phyloP scores from a whole-genome alignment of 352 stramenopile genomes.

The Blastocystis sp. region DNA sequence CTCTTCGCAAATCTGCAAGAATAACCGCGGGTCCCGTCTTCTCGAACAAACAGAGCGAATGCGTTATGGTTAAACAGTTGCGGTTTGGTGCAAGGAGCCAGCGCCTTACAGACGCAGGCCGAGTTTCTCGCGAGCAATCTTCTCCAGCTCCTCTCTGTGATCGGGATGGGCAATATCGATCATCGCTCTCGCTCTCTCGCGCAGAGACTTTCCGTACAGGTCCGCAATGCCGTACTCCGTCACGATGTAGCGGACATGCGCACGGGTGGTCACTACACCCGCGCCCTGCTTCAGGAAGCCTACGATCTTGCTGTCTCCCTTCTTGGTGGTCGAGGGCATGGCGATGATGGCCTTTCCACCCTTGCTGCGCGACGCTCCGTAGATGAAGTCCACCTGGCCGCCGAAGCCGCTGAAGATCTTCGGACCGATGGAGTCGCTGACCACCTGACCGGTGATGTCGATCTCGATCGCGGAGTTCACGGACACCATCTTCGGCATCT shows the following conservation, averaged over 20 bases:
- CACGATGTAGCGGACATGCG: slow-evolving; percentile 74
- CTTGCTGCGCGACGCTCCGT: slow-evolving; percentile 71
- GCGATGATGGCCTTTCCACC: slow-evolving; percentile 74
- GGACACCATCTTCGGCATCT: slow-evolving; percentile 74
- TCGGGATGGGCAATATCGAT: slow-evolving; percentile 74
- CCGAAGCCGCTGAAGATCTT: slow-evolving; percentile 74
- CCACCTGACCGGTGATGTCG: slow-evolving; percentile 74
- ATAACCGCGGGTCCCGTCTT: too few species aligned
- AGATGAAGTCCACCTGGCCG: slow-evolving; percentile 75
- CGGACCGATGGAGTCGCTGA: slow-evolving; percentile 73
- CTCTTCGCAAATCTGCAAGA: too few species aligned
- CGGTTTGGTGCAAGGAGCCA: not conserved
- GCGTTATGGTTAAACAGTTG: too few species aligned
- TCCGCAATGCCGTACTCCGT: slow-evolving; percentile 74
- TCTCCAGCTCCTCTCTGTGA: slow-evolving; percentile 72
- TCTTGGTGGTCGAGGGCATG: slow-evolving; percentile 73
- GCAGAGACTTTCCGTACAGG: slow-evolving; percentile 71
- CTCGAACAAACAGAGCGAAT: too few species aligned
- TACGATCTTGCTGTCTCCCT: slow-evolving; percentile 73
- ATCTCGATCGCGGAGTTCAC: slow-evolving; percentile 74
- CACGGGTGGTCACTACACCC: slow-evolving; percentile 74
- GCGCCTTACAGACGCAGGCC: slow-evolving; percentile 13
- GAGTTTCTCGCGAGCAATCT: slow-evolving; percentile 30
- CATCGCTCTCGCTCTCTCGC: slow-evolving; percentile 72
- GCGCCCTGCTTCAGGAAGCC: slow-evolving; percentile 71